These are phyloP conservation scores for Leccinum rimulosum DNA, from an alignment of 768 basidiomycete species.

Conservation along the genomic window DNA sequence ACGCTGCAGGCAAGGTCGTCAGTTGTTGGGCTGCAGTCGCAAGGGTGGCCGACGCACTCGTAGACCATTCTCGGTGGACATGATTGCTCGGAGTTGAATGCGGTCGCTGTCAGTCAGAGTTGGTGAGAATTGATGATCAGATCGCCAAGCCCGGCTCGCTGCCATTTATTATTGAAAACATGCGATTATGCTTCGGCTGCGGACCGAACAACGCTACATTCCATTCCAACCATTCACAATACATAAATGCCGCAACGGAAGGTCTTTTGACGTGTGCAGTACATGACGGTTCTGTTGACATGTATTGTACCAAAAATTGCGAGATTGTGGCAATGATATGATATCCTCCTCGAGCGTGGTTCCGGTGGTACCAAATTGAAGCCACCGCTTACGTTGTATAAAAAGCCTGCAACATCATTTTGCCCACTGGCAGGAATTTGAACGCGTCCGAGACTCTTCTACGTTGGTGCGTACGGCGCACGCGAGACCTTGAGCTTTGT, in stretches of 20 bases:
- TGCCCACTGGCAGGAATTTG: background rate
- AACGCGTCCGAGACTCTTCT: no score
- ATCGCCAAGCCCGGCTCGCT: constrained; percentile 3
- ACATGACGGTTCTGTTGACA: no score
- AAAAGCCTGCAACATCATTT: no score
- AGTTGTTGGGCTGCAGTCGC: constrained; percentile 4
- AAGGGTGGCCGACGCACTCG: constrained; percentile 41
- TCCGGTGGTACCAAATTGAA: background rate
- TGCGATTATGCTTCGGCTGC: constrained; percentile 7
- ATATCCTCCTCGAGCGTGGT: no score
- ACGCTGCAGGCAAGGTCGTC: constrained; percentile 37
- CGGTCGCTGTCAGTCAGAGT: background rate
- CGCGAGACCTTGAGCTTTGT: no score
- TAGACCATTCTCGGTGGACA: constrained; percentile 36
- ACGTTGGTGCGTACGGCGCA: no score
- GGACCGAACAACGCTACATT: background rate
- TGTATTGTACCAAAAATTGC: background rate
- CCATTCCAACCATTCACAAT: background rate
- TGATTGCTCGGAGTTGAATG: constrained; percentile 11
- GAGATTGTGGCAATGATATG: no score
- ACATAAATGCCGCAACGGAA: background rate
- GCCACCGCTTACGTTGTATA: background rate
- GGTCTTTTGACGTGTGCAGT: no score
- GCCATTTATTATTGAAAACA: constrained; percentile 8
- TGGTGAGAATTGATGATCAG: constrained; percentile 4